Percentiles rank a stretch among this genome's conserved stretches.
Evolutionary conservation across 208 protist species (phyloP).

Genomic region (Wallacemonas collosoma): DNA sequence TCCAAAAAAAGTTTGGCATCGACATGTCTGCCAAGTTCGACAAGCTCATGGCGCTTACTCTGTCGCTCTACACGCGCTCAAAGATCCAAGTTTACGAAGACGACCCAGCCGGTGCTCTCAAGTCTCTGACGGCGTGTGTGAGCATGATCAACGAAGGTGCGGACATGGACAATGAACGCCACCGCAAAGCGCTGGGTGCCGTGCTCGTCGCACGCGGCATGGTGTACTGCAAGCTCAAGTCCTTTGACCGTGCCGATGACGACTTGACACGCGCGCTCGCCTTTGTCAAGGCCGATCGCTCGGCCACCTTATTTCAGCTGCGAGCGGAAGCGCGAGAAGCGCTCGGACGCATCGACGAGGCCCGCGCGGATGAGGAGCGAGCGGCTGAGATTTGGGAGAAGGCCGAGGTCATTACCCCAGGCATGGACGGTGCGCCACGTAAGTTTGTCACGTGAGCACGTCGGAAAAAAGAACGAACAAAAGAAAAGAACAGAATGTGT

Average conservation of each 20-base stretch:
- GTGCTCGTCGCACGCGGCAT: slow-evolving; percentile 81
- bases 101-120: slow-evolving; percentile 83
- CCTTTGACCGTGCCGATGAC: slow-evolving; percentile 75
- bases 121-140: slow-evolving; percentile 80
- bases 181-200: slow-evolving; percentile 82
- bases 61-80: slow-evolving; percentile 86
- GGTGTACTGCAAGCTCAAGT: slow-evolving; percentile 87
- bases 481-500: neutral
- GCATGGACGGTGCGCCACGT: slow-evolving; percentile 69
- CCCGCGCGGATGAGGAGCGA: slow-evolving; percentile 78
- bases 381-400: slow-evolving; percentile 90
- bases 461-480: slow-evolving; percentile 9
- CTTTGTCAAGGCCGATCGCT: slow-evolving; percentile 80
- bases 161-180: slow-evolving; percentile 64
- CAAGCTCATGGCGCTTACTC: slow-evolving; percentile 85
- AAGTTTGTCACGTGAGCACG: slow-evolving; percentile 79
- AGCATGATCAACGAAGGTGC: slow-evolving; percentile 71
- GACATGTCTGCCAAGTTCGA: slow-evolving; percentile 88
- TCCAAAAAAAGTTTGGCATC: slow-evolving; percentile 86
- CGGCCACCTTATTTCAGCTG: slow-evolving; percentile 83
- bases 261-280: slow-evolving; percentile 78
- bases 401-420: slow-evolving; percentile 76
- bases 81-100: slow-evolving; percentile 91
- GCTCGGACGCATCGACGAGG: slow-evolving; percentile 80
- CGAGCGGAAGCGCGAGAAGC: slow-evolving; percentile 85